A percentile compares a stretch with the other conserved stretches of the same genome.
Conservation (phyloP, 2,329 filamentous ascomycete species). For the Hirsutella thompsonii region DNA sequence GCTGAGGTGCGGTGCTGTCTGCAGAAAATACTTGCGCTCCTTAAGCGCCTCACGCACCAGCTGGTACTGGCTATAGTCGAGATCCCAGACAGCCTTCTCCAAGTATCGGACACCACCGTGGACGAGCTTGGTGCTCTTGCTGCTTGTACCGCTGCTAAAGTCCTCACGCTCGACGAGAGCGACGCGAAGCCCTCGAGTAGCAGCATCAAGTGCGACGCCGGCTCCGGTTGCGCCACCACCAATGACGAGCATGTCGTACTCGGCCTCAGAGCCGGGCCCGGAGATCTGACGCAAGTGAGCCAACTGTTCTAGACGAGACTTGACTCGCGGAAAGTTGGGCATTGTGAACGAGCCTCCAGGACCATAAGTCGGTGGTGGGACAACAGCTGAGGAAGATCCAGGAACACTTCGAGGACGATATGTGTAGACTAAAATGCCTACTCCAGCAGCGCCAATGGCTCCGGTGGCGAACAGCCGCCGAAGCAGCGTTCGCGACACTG, state of each 20-base stretch:
- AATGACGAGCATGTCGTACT: constrained; percentile 68
- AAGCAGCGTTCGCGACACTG: constrained; percentile 11
- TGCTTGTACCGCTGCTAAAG: constrained; percentile 70
- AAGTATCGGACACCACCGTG: constrained; percentile 77
- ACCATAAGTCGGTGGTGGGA: constrained; percentile 57
- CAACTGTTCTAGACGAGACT: constrained; percentile 39
- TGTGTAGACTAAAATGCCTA: constrained; percentile 31
- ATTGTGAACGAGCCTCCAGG: constrained; percentile 55
- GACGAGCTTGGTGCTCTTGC: constrained; percentile 78
- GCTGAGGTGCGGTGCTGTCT: constrained; percentile 72
- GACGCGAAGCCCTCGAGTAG: constrained; percentile 66
- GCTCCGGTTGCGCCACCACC: constrained; percentile 69
- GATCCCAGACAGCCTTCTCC: constrained; percentile 75
- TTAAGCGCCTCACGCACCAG: constrained; percentile 72
- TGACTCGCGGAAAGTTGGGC: constrained; percentile 51
- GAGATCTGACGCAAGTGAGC: constrained; percentile 21
- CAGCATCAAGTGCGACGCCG: constrained; percentile 70
- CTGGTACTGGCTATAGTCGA: constrained; percentile 73
- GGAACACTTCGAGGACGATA: constrained; percentile 63
- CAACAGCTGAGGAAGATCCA: constrained; percentile 52
- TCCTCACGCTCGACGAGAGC: constrained; percentile 77
- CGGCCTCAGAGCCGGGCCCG: constrained; percentile 50
- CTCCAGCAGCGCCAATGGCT: constrained; percentile 26
- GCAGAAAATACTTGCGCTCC: constrained; percentile 72
- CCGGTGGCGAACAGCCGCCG: constrained; percentile 31